These are phyloP conservation scores for Xanthoconium purpureum DNA, from an alignment of 768 basidiomycete genomes.

Conservation along the genomic window DNA sequence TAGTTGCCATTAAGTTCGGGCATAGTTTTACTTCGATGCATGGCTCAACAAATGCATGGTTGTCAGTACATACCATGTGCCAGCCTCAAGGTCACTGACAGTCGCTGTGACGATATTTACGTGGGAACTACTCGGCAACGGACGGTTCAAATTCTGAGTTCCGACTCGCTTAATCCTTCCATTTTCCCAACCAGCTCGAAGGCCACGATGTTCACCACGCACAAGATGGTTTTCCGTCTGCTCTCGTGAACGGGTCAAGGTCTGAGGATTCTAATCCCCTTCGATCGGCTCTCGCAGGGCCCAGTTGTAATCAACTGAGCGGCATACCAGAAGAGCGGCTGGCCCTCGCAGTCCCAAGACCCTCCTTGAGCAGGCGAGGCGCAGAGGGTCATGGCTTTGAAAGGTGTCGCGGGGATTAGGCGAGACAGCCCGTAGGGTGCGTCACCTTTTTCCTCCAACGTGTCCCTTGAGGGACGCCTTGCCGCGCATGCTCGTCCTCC, in stretches of 20 bases:
- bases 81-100: too few relatives aligned
- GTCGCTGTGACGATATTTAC: background rate
- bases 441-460: constrained; percentile 12
- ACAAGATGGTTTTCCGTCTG: constrained; percentile 38
- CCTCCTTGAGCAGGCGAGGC: constrained; percentile 23
- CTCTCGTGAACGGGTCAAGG: constrained; percentile 71
- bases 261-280: constrained; percentile 67
- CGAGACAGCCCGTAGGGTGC: constrained; percentile 10
- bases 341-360: constrained; percentile 40
- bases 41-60: too few relatives aligned
- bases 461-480: constrained; percentile 7
- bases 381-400: constrained; percentile 34
- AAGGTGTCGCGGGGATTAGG: constrained; percentile 55
- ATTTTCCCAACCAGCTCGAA: constrained; percentile 39
- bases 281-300: constrained; percentile 58
- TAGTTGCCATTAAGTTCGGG: too few relatives aligned
- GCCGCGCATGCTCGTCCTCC: background rate
- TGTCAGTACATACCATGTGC: too few relatives aligned
- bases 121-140: background rate
- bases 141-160: background rate
- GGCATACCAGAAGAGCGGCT: constrained; percentile 62
- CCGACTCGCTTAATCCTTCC: background rate
- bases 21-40: too few relatives aligned
- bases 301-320: constrained; percentile 53
- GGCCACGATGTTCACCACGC: constrained; percentile 63